Base-by-base conservation (phyloP, 2,329 filamentous ascomycete species). In the Diaporthe vexans region DNA sequence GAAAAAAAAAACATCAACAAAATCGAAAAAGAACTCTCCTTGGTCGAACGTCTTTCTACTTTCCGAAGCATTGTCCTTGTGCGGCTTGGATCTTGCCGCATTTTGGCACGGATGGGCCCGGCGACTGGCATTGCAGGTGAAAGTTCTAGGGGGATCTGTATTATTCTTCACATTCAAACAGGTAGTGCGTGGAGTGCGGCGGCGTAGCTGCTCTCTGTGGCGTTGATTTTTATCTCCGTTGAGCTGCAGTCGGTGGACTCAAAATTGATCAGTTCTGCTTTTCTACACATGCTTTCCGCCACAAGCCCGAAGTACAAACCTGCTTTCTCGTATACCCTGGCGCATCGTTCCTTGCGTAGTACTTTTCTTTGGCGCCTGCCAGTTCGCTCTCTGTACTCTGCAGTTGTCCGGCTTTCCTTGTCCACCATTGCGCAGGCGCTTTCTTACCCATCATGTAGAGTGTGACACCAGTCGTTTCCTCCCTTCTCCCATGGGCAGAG, bases 141-240 rank as follows among this genome's bases (percentile, higher is more conserved):
- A 52, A 40, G 40, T 68, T 37, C 33, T 54, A 26, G 46, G 63
- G 63, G 63, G 63, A 68, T 68, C 10, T 68, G 63, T 68, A 68
- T 68, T 68, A 68, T 68, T 68, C 63, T 68, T 68, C 63, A 54
- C 63, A 54, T 68, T 68, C 63, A 68, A 26, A 52, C 63, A 68
- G 63, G 63, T 68, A 68, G 63, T 68, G 63, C 63, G 63, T 54
- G 52, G 46, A 68, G 63, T 19, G 63, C 63, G 48, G 48, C 48
- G 63, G 33, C 33, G 63, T 68, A 68, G 63, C 63, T 68, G 63
- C 63, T 68, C 48, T 68, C 63, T 40, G 26, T 40, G 63, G 63
- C 48, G 48, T 68, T 68, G 63, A 68, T 54, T 54, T 40, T 54
- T 48, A 21, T 54, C 63, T 52, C 52, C n/a, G 63, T 68, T 68